These are phyloP conservation scores for Carallia brachiata DNA, from an alignment of 345 rosid genomes.

Conservation along the genomic window DNA sequence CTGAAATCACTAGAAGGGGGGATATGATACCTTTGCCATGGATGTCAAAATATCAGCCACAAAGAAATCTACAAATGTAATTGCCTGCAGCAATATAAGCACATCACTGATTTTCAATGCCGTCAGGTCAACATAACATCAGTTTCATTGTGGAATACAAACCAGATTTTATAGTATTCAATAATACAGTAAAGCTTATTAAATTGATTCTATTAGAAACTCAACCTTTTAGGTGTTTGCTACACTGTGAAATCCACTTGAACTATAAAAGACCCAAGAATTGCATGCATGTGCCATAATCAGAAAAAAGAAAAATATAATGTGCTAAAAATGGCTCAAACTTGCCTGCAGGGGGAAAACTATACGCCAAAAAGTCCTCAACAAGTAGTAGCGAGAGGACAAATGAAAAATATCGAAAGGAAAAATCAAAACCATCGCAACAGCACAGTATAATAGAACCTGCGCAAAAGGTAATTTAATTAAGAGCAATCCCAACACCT, in stretches of 20 bases:
- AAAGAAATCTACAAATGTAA: slow-evolving; percentile 86
- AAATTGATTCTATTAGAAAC: neutral
- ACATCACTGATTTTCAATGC: too few species aligned
- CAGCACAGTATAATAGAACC: slow-evolving; percentile 79
- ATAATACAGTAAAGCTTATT: neutral
- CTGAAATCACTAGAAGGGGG: neutral
- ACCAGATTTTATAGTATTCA: neutral
- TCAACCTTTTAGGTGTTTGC: neutral
- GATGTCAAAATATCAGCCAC: slow-evolving; percentile 93
- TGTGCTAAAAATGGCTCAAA: neutral
- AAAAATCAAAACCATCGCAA: slow-evolving; percentile 61
- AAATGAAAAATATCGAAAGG: slow-evolving; percentile 85
- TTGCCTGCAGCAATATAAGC: slow-evolving; percentile 47
- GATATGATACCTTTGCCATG: slow-evolving; percentile 72
- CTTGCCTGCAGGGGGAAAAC: slow-evolving; percentile 85
- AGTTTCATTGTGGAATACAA: too few species aligned
- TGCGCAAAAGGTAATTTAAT: slow-evolving; percentile 29
- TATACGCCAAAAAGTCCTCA: slow-evolving; percentile 88
- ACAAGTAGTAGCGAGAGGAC: slow-evolving; percentile 76
- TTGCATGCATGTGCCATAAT: neutral
- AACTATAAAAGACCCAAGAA: neutral
- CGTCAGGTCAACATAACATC: too few species aligned
- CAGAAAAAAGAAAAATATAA: slow-evolving; percentile 3
- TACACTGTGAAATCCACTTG: neutral
- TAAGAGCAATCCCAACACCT: slow-evolving; percentile 8